phyloP scores from a whole-genome alignment of 352 stramenopile species.

The Blastocystis sp. region DNA sequence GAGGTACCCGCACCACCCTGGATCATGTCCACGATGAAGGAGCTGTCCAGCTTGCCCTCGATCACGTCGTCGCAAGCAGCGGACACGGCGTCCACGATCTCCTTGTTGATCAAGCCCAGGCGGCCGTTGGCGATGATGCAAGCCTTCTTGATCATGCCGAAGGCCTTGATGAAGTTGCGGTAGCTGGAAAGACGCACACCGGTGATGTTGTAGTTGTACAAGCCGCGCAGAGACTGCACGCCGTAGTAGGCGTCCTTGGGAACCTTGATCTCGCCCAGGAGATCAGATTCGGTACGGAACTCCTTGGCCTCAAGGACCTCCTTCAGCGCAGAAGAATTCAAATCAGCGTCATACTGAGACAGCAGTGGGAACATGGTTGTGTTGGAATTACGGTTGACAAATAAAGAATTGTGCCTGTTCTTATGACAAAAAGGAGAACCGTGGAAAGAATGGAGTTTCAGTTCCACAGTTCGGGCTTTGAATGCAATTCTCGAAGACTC shows the following conservation, averaged over 20 bases:
- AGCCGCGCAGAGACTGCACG: constrained; percentile 33
- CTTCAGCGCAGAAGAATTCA: not conserved
- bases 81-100: constrained; percentile 39
- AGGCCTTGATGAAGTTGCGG: constrained; percentile 65
- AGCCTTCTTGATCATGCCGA: constrained; percentile 63
- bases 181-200: constrained; percentile 28
- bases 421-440: constrained; percentile 8
- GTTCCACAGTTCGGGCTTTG: not conserved
- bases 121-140: constrained; percentile 54
- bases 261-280: constrained; percentile 52
- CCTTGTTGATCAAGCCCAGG: constrained; percentile 37
- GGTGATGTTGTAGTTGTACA: constrained; percentile 68
- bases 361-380: constrained; percentile 32
- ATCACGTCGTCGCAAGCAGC: constrained; percentile 46
- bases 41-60: constrained; percentile 29
- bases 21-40: constrained; percentile 63
- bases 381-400: not conserved
- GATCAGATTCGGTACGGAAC: constrained; percentile 60
- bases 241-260: constrained; percentile 60
- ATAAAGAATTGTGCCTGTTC: too few relatives aligned
- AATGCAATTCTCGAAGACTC: too few relatives aligned
- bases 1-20: constrained; percentile 10
- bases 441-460: not conserved
- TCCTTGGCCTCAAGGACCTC: constrained; percentile 30
- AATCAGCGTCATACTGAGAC: constrained; percentile 22